A percentile compares a stretch with the other conserved stretches of the same genome.
phyloP scores from a whole-genome alignment of 169 alveolate species.

The Plasmodium fragile region DNA sequence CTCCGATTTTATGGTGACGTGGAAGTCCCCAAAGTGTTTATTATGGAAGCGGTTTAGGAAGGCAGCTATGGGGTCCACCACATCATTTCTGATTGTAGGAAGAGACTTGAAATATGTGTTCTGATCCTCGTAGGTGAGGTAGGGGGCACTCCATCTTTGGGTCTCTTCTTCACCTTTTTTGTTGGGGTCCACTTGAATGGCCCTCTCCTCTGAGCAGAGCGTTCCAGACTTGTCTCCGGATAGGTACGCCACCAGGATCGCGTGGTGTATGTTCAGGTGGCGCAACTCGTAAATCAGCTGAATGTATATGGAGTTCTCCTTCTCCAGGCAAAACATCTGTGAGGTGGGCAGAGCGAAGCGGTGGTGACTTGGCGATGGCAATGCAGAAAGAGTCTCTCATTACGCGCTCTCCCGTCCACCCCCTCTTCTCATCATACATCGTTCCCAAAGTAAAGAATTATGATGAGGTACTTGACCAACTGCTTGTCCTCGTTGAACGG shows the following conservation, averaged over 20 bases:
- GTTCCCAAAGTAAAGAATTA: conserved; percentile 63
- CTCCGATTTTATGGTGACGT: conserved; percentile 9
- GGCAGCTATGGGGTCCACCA: background rate
- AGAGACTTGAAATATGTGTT: conserved; percentile 11
- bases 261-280: conserved; percentile 50
- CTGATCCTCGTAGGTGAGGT: conserved; percentile 19
- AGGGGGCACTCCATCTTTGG: background rate
- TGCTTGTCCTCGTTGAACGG: conserved; percentile 65
- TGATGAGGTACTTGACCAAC: conserved; percentile 53
- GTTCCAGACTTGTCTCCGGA: conserved; percentile 67
- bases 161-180: background rate
- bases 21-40: conserved; percentile 63
- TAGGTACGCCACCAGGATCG: conserved; percentile 40
- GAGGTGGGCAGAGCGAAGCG: background rate
- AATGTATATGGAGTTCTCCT: conserved; percentile 60
- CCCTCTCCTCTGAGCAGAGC: conserved; percentile 15
- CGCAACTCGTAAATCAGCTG: conserved; percentile 56
- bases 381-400: background rate
- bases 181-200: background rate
- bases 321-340: conserved; percentile 71
- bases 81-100: background rate
- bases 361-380: background rate
- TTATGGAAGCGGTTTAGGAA: conserved; percentile 57
- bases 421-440: conserved; percentile 33
- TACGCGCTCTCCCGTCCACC: background rate